phyloP scores from a whole-genome alignment of 768 basidiomycete species.

The Tylopilus sp. region DNA sequence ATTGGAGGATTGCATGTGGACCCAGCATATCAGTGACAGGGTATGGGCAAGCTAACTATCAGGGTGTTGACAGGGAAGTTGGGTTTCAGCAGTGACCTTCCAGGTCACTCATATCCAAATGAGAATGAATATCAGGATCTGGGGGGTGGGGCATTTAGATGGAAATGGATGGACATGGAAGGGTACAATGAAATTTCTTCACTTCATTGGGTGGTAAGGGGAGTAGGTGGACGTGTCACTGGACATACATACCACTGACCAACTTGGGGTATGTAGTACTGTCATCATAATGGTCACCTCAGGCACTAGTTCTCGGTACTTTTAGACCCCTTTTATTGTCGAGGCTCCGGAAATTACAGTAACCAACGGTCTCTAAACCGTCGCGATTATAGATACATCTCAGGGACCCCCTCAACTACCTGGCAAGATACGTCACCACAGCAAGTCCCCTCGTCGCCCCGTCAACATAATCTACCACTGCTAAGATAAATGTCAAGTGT shows the following conservation, averaged over 20 bases:
- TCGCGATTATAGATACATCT: too few species aligned
- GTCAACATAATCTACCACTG: conserved; percentile 27
- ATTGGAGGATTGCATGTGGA: conserved; percentile 14
- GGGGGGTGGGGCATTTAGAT: conserved; percentile 20
- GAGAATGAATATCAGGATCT: conserved; percentile 11
- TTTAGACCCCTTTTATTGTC: too few species aligned
- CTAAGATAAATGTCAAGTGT: conserved; percentile 54
- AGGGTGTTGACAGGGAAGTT: conserved; percentile 8
- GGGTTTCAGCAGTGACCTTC: conserved; percentile 6
- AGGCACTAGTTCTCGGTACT: too few species aligned
- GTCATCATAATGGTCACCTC: too few species aligned
- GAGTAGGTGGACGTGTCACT: conserved; percentile 8
- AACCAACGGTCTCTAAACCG: too few species aligned
- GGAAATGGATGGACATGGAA: conserved; percentile 22
- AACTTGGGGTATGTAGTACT: too few species aligned
- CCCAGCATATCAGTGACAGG: conserved; percentile 2
- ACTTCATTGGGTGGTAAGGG: conserved; percentile 7
- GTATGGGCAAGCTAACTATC: conserved; percentile 14
- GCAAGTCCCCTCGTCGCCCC: conserved; percentile 35
- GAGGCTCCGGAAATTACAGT: too few species aligned
- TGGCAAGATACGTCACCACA: conserved; percentile 40
- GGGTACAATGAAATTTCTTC: conserved; percentile 11
- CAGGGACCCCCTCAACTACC: conserved; percentile 53
- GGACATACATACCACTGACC: conserved; percentile 10
- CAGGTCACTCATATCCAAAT: background rate